Conservation (phyloP, 208 protist species). For the Crithidia fasciculata region DNA sequence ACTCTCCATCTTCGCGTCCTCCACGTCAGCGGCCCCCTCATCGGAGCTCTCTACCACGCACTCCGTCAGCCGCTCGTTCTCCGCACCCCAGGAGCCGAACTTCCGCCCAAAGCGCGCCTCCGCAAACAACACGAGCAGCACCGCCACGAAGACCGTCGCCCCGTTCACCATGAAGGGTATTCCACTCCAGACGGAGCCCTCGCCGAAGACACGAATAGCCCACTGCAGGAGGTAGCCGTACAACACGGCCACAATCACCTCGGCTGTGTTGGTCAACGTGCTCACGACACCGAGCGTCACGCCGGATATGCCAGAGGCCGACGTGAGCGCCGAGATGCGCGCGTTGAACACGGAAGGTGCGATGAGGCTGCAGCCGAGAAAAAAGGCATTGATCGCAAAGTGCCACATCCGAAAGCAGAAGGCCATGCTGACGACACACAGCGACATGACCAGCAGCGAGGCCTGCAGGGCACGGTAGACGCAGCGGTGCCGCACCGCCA, state of each 20-base stretch:
- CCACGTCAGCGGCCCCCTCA: conserved; percentile 1
- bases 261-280: conserved; percentile 39
- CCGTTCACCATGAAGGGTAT: conserved; percentile 51
- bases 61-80: conserved; percentile 9
- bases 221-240: conserved; percentile 43
- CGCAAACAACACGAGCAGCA: conserved; percentile 42
- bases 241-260: conserved; percentile 39
- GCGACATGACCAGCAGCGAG: conserved; percentile 18
- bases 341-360: conserved; percentile 40
- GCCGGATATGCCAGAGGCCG: conserved; percentile 34
- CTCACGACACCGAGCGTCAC: conserved; percentile 45
- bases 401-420: conserved; percentile 27
- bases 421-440: conserved; percentile 24
- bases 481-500: conserved; percentile 32
- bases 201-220: conserved; percentile 30
- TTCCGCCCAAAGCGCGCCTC: conserved; percentile 36
- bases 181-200: conserved; percentile 29
- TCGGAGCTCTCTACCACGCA: background rate
- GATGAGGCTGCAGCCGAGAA: conserved; percentile 29
- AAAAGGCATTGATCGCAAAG: conserved; percentile 24
- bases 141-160: conserved; percentile 16
- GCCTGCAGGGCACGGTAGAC: conserved; percentile 36
- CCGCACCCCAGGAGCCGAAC: conserved; percentile 5
- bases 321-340: conserved; percentile 37
- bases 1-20: conserved; percentile 1